Evolutionary conservation across 1,284 basidiomycete species (phyloP).

Genomic region (Tilletia setariae): DNA sequence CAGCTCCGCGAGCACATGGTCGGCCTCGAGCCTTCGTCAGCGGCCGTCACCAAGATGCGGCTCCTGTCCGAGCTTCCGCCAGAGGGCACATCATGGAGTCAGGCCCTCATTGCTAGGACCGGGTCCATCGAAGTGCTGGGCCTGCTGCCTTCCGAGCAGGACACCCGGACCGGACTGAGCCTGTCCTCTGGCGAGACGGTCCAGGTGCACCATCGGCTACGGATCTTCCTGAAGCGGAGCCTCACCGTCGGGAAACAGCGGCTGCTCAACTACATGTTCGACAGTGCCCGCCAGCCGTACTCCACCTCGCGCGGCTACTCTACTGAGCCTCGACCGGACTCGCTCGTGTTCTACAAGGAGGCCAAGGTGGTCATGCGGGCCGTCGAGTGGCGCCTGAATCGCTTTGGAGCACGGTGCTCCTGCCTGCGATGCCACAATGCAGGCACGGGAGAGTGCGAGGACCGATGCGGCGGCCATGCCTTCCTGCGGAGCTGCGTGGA

Average conservation of each 20-base stretch:
- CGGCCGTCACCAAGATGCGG: too few species aligned
- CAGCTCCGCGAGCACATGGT: too few species aligned
- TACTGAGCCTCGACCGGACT: neutral
- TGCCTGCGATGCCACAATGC: neutral
- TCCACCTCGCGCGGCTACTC: neutral
- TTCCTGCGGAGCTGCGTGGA: neutral
- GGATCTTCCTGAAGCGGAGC: neutral
- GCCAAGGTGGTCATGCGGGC: neutral
- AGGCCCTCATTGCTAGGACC: too few species aligned
- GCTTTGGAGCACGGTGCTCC: neutral
- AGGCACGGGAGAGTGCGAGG: too few species aligned
- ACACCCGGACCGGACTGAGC: neutral
- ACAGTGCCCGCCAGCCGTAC: neutral
- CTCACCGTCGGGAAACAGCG: neutral
- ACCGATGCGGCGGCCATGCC: neutral
- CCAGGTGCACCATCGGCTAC: neutral
- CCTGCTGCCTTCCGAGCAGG: neutral
- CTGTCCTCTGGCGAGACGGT: neutral
- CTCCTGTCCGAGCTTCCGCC: too few species aligned
- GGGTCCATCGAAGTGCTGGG: too few species aligned
- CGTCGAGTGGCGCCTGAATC: neutral
- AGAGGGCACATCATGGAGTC: too few species aligned
- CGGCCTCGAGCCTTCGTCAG: too few species aligned
- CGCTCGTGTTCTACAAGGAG: neutral
- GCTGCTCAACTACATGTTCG: neutral